Percentiles rank a stretch among this genome's conserved stretches.
Evolutionary conservation across 202 grass and related monocot species (phyloP).

Genomic region (Bolboschoenoplectus hybrid): DNA sequence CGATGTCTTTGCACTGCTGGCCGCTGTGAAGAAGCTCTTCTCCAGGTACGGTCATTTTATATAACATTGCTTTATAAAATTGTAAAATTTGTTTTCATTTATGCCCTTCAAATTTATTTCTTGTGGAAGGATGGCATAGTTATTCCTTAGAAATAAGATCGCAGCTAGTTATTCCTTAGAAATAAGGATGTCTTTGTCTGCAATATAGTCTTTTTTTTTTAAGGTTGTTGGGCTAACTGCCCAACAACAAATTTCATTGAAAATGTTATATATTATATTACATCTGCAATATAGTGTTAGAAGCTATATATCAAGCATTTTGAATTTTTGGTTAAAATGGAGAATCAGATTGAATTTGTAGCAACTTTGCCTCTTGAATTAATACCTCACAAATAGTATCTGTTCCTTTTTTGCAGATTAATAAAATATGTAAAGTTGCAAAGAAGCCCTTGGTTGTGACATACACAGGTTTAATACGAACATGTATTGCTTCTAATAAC

Average conservation of each 20-base stretch:
- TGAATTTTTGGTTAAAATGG: not conserved
- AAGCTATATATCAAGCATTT: not conserved
- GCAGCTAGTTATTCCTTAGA: not conserved
- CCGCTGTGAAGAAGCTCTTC: slow-evolving; percentile 83
- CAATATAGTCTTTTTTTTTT: too few relatives aligned
- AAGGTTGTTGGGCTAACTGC: too few relatives aligned
- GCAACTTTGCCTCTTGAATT: not conserved
- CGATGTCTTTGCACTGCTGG: slow-evolving; percentile 90
- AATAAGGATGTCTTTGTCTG: too few relatives aligned
- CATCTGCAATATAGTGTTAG: not conserved
- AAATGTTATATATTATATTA: too few relatives aligned
- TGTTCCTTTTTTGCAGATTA: slow-evolving; percentile 56
- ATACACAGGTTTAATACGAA: slow-evolving; percentile 87
- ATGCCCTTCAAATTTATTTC: slow-evolving; percentile 18
- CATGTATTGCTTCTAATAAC: slow-evolving; percentile 72
- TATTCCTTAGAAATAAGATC: slow-evolving; percentile 10
- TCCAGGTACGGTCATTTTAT: slow-evolving; percentile 54
- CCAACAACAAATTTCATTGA: too few relatives aligned
- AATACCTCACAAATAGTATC: slow-evolving; percentile 4
- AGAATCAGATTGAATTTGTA: slow-evolving; percentile 8
- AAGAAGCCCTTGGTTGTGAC: slow-evolving; percentile 96
- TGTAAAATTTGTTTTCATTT: not conserved
- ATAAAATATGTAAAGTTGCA: slow-evolving; percentile 96
- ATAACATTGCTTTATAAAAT: slow-evolving; percentile 29
- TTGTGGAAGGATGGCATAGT: not conserved